Conservation (phyloP, 1,284 basidiomycete species). For the Tausonia pullulans region DNA sequence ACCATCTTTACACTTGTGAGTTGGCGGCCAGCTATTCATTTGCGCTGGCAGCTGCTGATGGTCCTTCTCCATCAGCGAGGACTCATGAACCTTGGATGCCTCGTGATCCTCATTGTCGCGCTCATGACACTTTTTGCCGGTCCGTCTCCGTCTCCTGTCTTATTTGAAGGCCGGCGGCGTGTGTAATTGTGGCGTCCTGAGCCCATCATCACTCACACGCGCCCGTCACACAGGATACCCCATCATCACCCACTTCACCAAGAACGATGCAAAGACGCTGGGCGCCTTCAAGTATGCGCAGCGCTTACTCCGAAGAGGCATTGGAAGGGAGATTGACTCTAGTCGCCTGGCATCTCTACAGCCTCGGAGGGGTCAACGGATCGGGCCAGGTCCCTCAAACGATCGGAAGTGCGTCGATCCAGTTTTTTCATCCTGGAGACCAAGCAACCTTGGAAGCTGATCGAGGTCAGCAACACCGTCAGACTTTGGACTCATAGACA, state of each 20-base stretch:
- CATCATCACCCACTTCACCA: constrained; percentile 33
- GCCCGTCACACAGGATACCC: constrained; percentile 33
- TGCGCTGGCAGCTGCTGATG: too few species aligned
- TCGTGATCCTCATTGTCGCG: constrained; percentile 49
- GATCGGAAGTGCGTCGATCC: constrained; percentile 37
- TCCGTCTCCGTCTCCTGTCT: too few species aligned
- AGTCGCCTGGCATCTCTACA: too few species aligned
- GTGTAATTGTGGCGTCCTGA: too few species aligned
- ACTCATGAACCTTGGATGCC: constrained; percentile 62
- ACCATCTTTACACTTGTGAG: constrained; percentile 48
- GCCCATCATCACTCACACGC: too few species aligned
- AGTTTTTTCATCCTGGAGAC: too few species aligned
- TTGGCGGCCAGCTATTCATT: too few species aligned
- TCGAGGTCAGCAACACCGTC: background rate
- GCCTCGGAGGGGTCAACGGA: constrained; percentile 44
- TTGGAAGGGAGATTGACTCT: too few species aligned
- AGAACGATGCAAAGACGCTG: constrained; percentile 27
- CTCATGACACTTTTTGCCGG: constrained; percentile 52
- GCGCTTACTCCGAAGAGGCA: too few species aligned
- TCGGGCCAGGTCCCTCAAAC: constrained; percentile 46
- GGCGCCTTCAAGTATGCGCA: constrained; percentile 28
- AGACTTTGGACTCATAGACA: constrained; percentile 45
- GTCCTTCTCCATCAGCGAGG: constrained; percentile 39
- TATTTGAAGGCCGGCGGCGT: too few species aligned
- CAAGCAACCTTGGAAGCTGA: too few species aligned